Conservation (phyloP, 352 stramenopile species). For the Thalassiosira sp. region DNA sequence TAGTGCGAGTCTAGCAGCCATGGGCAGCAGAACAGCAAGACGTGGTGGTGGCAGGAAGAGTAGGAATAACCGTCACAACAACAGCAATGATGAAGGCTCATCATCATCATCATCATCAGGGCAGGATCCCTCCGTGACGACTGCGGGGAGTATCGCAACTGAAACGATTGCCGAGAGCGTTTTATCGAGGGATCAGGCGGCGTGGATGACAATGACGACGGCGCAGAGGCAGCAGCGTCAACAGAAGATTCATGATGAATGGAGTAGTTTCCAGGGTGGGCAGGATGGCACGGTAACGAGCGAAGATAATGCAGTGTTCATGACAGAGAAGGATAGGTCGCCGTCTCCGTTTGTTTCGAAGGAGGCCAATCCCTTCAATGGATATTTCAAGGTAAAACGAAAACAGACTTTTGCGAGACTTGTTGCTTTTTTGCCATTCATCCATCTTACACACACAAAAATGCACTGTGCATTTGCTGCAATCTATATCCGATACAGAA, state of each 20-base stretch:
- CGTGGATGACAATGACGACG: conserved; percentile 40
- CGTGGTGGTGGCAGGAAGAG: too few relatives aligned
- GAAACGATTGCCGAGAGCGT: conserved; percentile 35
- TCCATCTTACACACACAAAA: too few relatives aligned
- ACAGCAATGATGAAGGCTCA: too few relatives aligned
- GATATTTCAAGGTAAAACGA: conserved; percentile 51
- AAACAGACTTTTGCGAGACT: too few relatives aligned
- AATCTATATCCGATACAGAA: conserved; percentile 28
- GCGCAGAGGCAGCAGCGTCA: neutral
- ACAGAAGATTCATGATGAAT: neutral
- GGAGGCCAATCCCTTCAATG: conserved; percentile 8
- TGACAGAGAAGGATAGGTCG: neutral
- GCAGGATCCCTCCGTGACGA: too few relatives aligned
- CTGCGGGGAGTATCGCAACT: conserved; percentile 4
- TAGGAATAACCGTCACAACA: too few relatives aligned
- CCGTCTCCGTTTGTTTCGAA: neutral
- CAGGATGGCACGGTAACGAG: neutral
- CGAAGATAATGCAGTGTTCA: neutral
- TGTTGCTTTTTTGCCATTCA: too few relatives aligned
- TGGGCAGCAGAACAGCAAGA: too few relatives aligned
- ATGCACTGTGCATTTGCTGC: neutral
- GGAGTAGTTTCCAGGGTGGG: neutral
- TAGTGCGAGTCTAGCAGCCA: too few relatives aligned
- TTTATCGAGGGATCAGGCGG: conserved; percentile 26
- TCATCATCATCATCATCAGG: too few relatives aligned